A percentile compares a stretch with the other conserved stretches of the same genome.
These are phyloP conservation scores for Dendrostoma leiphaemia DNA, from an alignment of 2,329 filamentous ascomycete genomes.

Conservation along the genomic window DNA sequence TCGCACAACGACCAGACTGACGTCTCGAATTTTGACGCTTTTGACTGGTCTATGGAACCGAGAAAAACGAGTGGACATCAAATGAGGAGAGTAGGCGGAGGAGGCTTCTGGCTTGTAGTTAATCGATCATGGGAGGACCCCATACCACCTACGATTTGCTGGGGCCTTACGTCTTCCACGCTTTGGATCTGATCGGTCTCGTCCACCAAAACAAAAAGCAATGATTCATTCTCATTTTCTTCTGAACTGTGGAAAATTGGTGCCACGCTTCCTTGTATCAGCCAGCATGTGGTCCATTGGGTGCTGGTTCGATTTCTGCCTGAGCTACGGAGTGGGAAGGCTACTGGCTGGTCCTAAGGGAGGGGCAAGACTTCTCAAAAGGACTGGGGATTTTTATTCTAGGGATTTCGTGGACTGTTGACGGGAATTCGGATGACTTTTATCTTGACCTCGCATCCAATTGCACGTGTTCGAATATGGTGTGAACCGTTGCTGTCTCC, in stretches of 20 bases:
- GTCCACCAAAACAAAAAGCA: conserved; percentile 19
- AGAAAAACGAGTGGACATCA: conserved; percentile 1
- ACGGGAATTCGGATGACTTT: not conserved
- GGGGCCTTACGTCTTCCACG: conserved; percentile 8
- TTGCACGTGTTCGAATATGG: no score
- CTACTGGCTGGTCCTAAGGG: conserved; percentile 17
- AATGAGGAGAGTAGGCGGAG: not conserved
- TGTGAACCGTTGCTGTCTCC: no score
- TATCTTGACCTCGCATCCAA: not conserved
- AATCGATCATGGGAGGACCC: conserved; percentile 5
- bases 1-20: conserved; percentile 7
- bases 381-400: conserved; percentile 16
- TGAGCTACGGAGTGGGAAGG: not conserved
- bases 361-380: conserved; percentile 4
- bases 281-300: not conserved
- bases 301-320: not conserved
- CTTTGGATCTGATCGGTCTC: conserved; percentile 12
- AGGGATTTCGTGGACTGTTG: conserved; percentile 20
- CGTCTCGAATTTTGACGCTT: conserved; percentile 4
- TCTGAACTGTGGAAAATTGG: conserved; percentile 1
- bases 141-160: conserved; percentile 7
- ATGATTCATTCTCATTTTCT: conserved; percentile 10
- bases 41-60: not conserved
- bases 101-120: not conserved
- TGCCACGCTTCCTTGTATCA: not conserved